These are phyloP conservation scores for Salix suchowensis DNA, from an alignment of 345 rosid species.

Conservation along the genomic window DNA sequence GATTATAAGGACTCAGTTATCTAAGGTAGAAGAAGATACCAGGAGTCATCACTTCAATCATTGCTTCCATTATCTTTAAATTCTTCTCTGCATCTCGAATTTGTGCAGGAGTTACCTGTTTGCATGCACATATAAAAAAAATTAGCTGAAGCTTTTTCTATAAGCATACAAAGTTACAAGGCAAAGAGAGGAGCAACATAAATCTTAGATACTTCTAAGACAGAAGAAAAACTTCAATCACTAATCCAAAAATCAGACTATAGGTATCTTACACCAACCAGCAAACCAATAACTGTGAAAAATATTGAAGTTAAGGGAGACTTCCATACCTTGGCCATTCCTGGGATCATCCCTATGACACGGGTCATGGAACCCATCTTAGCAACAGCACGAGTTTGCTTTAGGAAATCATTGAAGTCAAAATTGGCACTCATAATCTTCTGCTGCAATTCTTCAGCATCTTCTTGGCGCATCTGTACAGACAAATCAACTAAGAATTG, in stretches of 20 bases:
- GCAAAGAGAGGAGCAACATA: not conserved
- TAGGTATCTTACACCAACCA: not conserved
- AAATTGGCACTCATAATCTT: constrained; percentile 96
- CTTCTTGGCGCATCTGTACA: constrained; percentile 86
- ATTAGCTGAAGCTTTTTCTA: not conserved
- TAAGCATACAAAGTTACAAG: not conserved
- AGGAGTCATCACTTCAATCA: constrained; percentile 94
- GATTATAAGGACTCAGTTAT: not conserved
- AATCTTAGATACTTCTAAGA: too few species aligned
- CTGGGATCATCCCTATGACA: constrained; percentile 95
- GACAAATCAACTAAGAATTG: constrained; percentile 15
- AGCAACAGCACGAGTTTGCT: constrained; percentile 94
- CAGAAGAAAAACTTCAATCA: not conserved
- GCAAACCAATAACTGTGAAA: not conserved
- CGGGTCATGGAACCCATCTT: constrained; percentile 97
- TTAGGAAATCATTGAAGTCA: constrained; percentile 92
- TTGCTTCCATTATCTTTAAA: constrained; percentile 75
- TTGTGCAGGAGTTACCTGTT: constrained; percentile 84
- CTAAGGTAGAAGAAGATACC: constrained; percentile 38
- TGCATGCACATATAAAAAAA: not conserved
- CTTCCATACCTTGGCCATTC: constrained; percentile 76
- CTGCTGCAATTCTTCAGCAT: constrained; percentile 94
- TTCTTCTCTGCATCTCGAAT: constrained; percentile 93
- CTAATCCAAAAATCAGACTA: not conserved
- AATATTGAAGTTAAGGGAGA: constrained; percentile 4